Evolutionary conservation across 257 asterid genomes (phyloP), one percentile per base, ranked within the genome.

Genomic region (Osmanthus fragrans): DNA sequence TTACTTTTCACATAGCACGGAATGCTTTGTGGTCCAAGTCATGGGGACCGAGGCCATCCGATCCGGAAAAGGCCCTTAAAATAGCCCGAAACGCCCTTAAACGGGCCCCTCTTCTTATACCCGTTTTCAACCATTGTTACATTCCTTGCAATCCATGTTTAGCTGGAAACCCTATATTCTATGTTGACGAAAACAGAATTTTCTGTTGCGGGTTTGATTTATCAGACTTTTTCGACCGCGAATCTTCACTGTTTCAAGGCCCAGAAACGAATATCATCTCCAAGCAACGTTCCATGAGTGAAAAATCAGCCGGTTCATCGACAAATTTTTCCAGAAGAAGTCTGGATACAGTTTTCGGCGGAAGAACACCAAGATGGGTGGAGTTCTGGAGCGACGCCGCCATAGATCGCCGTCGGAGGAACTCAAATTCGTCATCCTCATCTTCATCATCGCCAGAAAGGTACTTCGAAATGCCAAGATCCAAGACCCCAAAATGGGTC

Each of bases 311-410:
- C 30, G 87, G 82, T 0, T 84, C 92, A 30, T 80, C 86, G 4
- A 68, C 84, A 6, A 86, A 76, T 79, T 81, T 86, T 15, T 87
- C 97, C 2, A 65, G 96, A 78, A 83, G 91, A 65, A 93, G 97
- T 10, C 78, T 91, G 0, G 96, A 91, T 64, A 39, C 90, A 2
- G 81, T 76, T 1, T 69, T 85, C 81, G 88, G 86, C 40, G 89
- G 87, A 0, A 85, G 90, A 16, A 80, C 88, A 65, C 94, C 97
- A 81, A 87, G 99, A 29, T 96, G 99, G 99, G 97, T 96, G 86
- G 99, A 96, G 87, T 96, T 96, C 87, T 96, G 99, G 99, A 93
- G 97, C 78, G 99, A 96, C 25, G 97, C 98, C 18, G 97, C 96
- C 7, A 85, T 87, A 79, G 97, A 89, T 75, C 93, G 96, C 36